phyloP scores from a whole-genome alignment of 768 basidiomycete genomes.

The Mycena chlorophos region DNA sequence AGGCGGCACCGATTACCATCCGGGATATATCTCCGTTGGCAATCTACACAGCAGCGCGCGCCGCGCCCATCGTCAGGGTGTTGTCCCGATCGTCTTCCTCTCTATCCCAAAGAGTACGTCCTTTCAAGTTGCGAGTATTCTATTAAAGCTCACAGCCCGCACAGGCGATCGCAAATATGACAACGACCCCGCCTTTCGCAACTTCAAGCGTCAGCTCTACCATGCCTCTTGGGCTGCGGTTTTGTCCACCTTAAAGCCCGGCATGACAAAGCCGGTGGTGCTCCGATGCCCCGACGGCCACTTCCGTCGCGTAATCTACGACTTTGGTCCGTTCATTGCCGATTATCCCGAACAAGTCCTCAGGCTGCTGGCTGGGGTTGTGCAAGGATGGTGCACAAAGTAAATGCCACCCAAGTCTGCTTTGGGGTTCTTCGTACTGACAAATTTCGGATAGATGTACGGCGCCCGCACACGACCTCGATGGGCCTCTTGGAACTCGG shows the following conservation, averaged over 20 bases:
- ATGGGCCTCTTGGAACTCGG: background rate
- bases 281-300: constrained; percentile 30
- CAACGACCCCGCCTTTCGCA: constrained; percentile 11
- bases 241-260: constrained; percentile 10
- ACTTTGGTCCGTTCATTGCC: constrained; percentile 28
- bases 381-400: constrained; percentile 12
- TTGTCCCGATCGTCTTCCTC: background rate
- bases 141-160: no score
- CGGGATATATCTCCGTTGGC: background rate
- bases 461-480: constrained; percentile 4
- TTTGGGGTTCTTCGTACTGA: background rate
- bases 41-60: background rate
- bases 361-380: constrained; percentile 19
- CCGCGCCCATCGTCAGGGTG: background rate
- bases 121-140: background rate
- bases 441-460: constrained; percentile 2
- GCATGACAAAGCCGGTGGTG: constrained; percentile 17
- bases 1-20: background rate
- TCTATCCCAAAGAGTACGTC: background rate
- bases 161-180: constrained; percentile 17
- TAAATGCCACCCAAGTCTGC: background rate
- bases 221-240: no score
- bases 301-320: constrained; percentile 25
- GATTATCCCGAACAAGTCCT: constrained; percentile 36
- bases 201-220: constrained; percentile 23